These are phyloP conservation scores for Trypanosoma platydactyli DNA, from an alignment of 208 protist genomes.

Conservation along the genomic window DNA sequence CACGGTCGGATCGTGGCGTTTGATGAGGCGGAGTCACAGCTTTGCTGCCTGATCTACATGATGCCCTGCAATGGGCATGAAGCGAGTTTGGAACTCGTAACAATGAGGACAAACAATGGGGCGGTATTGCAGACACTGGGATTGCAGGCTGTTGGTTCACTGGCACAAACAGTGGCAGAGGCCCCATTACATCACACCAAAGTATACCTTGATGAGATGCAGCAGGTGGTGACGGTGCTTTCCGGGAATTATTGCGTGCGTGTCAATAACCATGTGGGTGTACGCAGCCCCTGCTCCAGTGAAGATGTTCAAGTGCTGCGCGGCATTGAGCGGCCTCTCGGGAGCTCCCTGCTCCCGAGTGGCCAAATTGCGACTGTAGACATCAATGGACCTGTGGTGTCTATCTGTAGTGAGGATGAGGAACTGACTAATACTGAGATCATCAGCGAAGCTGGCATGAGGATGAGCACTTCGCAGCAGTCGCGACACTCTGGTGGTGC, in stretches of 20 bases:
- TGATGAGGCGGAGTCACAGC: slow-evolving; percentile 43
- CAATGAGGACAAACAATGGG: slow-evolving; percentile 47
- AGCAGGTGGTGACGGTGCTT: slow-evolving; percentile 47
- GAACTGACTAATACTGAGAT: slow-evolving; percentile 2
- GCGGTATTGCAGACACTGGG: slow-evolving; percentile 53
- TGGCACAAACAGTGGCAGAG: slow-evolving; percentile 38
- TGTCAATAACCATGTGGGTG: slow-evolving; percentile 74
- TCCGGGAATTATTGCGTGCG: slow-evolving; percentile 62
- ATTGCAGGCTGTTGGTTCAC: slow-evolving; percentile 55
- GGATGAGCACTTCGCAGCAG: background rate
- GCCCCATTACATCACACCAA: slow-evolving; percentile 59
- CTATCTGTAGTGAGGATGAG: slow-evolving; percentile 22
- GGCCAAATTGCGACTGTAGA: slow-evolving; percentile 61
- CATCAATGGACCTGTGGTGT: slow-evolving; percentile 44
- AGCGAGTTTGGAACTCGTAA: slow-evolving; percentile 52
- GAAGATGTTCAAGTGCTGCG: slow-evolving; percentile 61
- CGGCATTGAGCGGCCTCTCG: slow-evolving; percentile 32
- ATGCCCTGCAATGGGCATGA: slow-evolving; percentile 21
- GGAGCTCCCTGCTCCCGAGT: slow-evolving; percentile 42
- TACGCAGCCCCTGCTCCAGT: slow-evolving; percentile 67
- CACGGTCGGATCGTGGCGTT: slow-evolving; percentile 42
- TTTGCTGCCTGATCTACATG: slow-evolving; percentile 45
- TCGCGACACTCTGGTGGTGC: background rate
- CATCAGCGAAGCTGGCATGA: background rate
- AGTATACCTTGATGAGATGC: slow-evolving; percentile 47